A percentile compares a stretch with the other conserved stretches of the same genome.
Conservation (phyloP, 1,139 yeast genomes). For the Candida anutae region DNA sequence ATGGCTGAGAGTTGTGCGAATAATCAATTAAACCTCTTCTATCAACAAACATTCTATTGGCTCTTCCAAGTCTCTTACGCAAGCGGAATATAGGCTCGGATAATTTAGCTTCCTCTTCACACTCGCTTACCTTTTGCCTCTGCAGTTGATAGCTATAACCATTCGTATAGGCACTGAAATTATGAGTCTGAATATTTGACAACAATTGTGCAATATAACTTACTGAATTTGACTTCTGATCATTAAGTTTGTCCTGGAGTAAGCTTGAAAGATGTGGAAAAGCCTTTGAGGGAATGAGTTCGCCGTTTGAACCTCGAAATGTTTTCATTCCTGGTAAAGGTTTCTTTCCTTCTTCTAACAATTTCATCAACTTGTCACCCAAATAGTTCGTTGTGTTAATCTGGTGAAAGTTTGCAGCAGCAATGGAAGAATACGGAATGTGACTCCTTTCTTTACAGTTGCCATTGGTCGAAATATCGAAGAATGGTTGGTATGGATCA, state of each 20-base stretch:
- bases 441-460: constrained; percentile 48
- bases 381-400: constrained; percentile 54
- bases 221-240: constrained; percentile 16
- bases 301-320: constrained; percentile 40
- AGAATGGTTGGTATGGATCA: constrained; percentile 83
- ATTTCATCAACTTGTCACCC: constrained; percentile 30
- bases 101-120: constrained; percentile 19
- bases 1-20: constrained; percentile 31
- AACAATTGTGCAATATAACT: constrained; percentile 33
- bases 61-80: constrained; percentile 71
- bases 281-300: constrained; percentile 34
- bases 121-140: constrained; percentile 13
- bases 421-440: constrained; percentile 74
- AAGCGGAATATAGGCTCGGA: constrained; percentile 58
- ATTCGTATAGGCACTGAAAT: constrained; percentile 39
- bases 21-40: constrained; percentile 41
- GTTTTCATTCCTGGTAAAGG: constrained; percentile 39
- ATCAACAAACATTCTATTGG: constrained; percentile 66
- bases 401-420: constrained; percentile 65
- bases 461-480: constrained; percentile 56
- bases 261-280: constrained; percentile 37
- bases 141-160: constrained; percentile 28
- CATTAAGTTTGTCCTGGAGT: constrained; percentile 21
- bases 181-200: constrained; percentile 39
- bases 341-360: constrained; percentile 31